phyloP scores from a whole-genome alignment of 257 asterid genomes.

The Nicotiana sylvestris region DNA sequence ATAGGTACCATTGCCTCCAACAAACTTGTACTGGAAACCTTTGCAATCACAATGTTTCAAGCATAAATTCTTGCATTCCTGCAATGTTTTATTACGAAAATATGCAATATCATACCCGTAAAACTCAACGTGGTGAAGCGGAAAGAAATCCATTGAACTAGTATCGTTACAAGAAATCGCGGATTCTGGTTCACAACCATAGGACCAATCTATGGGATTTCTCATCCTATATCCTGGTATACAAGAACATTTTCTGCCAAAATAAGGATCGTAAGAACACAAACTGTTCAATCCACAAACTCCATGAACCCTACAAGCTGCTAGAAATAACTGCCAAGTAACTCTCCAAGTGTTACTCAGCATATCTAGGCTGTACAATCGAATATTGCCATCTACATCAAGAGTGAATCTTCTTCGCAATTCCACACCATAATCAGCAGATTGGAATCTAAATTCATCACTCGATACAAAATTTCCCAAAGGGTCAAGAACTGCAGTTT shows the following conservation, averaged over 20 bases:
- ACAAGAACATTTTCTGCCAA: slow-evolving; percentile 32
- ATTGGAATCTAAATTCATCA: neutral
- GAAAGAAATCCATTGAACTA: slow-evolving; percentile 3
- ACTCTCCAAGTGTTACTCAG: slow-evolving; percentile 22
- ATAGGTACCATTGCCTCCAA: neutral
- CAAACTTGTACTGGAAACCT: slow-evolving; percentile 34
- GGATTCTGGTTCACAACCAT: slow-evolving; percentile 36
- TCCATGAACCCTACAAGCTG: slow-evolving; percentile 32
- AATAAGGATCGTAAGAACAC: slow-evolving; percentile 17
- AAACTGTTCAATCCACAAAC: slow-evolving; percentile 36
- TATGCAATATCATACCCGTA: slow-evolving; percentile 34
- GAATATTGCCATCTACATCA: slow-evolving; percentile 34
- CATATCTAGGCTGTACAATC: slow-evolving; percentile 28
- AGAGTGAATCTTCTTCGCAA: slow-evolving; percentile 24
- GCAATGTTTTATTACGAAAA: slow-evolving; percentile 14
- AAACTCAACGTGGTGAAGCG: slow-evolving; percentile 24
- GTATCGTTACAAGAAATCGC: slow-evolving; percentile 12
- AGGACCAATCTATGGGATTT: slow-evolving; percentile 30
- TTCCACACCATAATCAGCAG: slow-evolving; percentile 20
- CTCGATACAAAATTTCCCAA: slow-evolving; percentile 24
- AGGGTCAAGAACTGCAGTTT: slow-evolving; percentile 17
- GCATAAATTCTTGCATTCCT: slow-evolving; percentile 24
- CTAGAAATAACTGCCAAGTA: slow-evolving; percentile 25
- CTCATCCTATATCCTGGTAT: slow-evolving; percentile 32
- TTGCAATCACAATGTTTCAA: slow-evolving; percentile 24